Base-by-base conservation (phyloP, 768 basidiomycete species). In the Suillus subaureus region DNA sequence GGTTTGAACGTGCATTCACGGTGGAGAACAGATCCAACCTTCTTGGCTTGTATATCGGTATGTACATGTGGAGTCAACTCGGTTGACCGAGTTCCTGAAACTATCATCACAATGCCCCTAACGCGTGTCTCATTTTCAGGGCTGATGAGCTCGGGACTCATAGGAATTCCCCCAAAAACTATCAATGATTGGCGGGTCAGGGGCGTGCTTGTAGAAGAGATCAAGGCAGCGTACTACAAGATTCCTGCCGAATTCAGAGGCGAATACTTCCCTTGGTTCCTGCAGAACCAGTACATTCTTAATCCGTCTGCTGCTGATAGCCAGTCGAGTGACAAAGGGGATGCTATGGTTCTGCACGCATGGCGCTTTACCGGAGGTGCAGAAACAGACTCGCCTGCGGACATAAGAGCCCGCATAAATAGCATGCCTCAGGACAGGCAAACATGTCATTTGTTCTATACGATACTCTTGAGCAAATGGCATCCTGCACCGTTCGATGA, bases 251-350 rank as follows among this genome's bases (percentile, higher is more conserved):
- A 31, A 21, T 15, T 11, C n/a, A 70, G 75, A 61, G 79, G 77
- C 16, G 63, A 23, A 13, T 78, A 76, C 67, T 80, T 78, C 57
- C 56, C 74, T 1, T 79, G 80, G 80, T 79, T 81, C 62, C 67
- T 79, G 45, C 31, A 76, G 42, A 77, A 81, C 63, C 72, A 77
- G 51, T 66, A 74, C 55, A 63, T 80, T 12, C 47, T 81, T 40
- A 71, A 77, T 26, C 47, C 58, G 21, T 11, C 61, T 26, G 35
- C 58, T 7, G 15, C 61, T 26, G 21, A 13, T 5, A 28, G 47
- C 18, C 28, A 54, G 11, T 18, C 16, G 4, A 45, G 23, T 12
- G 51, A 61, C 18, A 11, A 61, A 11, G 35, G 18, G 0, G 54
- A 51, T 42, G n/a, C 21, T 8, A 61, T 61, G 51, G 2, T 68